Conservation (phyloP, 2,329 filamentous ascomycete genomes). For the Sclerotinia sclerotiorum region DNA sequence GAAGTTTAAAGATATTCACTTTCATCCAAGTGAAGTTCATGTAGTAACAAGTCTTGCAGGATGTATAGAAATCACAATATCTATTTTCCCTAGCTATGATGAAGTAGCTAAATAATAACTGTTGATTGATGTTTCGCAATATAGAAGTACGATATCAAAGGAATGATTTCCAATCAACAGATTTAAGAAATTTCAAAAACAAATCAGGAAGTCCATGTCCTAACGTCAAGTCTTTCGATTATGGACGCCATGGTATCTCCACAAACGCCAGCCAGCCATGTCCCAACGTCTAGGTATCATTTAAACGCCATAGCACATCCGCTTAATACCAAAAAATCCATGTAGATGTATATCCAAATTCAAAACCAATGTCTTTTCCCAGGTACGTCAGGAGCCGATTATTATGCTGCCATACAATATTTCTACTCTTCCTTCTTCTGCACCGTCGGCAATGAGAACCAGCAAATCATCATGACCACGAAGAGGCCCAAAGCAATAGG, state of each 20-base stretch:
- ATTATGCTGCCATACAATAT: not conserved
- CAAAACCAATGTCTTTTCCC: not conserved
- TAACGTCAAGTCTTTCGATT: not conserved
- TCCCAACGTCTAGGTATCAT: conserved; percentile 31
- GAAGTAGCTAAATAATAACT: not conserved
- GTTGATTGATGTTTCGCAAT: not conserved
- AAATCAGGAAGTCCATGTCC: not conserved
- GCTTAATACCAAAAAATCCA: conserved; percentile 18
- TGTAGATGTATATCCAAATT: conserved; percentile 9
- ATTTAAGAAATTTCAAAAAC: not conserved
- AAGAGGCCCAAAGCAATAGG: conserved; percentile 67
- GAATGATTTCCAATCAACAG: not conserved
- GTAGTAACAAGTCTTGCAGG: not conserved
- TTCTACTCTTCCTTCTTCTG: conserved; percentile 60
- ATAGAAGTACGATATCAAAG: not conserved
- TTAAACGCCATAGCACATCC: conserved; percentile 35
- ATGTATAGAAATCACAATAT: not conserved
- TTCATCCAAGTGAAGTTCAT: not conserved
- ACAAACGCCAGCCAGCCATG: conserved; percentile 29
- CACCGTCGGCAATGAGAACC: conserved; percentile 57
- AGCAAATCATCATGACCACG: conserved; percentile 63
- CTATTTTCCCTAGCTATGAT: not conserved
- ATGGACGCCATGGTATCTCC: conserved; percentile 29
- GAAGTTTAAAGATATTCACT: not conserved
- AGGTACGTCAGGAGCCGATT: not conserved